Percentiles rank a stretch among this genome's conserved stretches.
phyloP scores from a whole-genome alignment of 495 filamentous ascomycete genomes.

The Lasiosphaeris hirsuta region DNA sequence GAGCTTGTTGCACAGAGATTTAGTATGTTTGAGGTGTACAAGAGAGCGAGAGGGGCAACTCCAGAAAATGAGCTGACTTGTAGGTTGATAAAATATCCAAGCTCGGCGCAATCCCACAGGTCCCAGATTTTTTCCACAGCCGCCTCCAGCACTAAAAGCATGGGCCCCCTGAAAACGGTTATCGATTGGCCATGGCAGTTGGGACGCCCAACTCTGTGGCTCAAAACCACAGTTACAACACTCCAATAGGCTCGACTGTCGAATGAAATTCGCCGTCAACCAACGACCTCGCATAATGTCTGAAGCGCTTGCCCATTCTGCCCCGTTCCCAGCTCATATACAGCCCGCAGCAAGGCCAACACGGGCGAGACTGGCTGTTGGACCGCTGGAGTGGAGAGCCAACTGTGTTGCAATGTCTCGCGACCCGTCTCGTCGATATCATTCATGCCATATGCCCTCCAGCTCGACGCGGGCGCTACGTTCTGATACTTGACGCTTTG shows the following conservation, averaged over 20 bases:
- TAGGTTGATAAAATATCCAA: slow-evolving; percentile 16
- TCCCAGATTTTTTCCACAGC: slow-evolving; percentile 15
- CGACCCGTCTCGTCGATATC: neutral
- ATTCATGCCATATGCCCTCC: slow-evolving; percentile 26
- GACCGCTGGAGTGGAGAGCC: neutral
- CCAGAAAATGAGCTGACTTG: slow-evolving; percentile 28
- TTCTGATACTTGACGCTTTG: neutral
- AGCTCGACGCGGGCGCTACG: slow-evolving; percentile 9
- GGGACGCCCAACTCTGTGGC: too few species aligned
- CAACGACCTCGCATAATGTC: slow-evolving; percentile 19
- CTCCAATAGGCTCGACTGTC: neutral
- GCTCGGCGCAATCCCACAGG: slow-evolving; percentile 8
- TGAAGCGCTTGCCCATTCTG: slow-evolving; percentile 16
- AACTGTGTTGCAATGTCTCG: neutral
- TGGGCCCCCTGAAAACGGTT: slow-evolving; percentile 8
- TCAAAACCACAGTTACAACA: too few species aligned
- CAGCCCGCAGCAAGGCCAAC: neutral
- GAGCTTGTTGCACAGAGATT: slow-evolving; percentile 7
- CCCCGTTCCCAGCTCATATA: neutral
- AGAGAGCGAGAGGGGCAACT: neutral
- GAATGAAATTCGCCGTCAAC: neutral
- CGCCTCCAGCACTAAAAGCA: slow-evolving; percentile 6
- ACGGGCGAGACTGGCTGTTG: neutral
- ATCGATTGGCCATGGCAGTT: neutral
- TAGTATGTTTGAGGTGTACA: neutral